Base-by-base conservation (phyloP, 140 eudicot genomes). In the Ambrosia hybrid region DNA sequence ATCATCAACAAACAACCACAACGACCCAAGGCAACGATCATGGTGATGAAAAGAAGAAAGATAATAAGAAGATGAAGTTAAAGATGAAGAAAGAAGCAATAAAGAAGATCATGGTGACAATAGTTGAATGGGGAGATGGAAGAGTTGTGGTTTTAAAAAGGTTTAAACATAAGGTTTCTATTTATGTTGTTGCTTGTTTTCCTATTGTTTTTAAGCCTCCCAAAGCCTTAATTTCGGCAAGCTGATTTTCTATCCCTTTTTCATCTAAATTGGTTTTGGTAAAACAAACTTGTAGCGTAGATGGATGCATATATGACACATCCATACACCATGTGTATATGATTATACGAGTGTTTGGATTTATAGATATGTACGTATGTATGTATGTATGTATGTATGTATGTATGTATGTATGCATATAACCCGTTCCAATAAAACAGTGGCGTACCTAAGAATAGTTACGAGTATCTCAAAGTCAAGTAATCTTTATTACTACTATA, bases 121-220 rank as follows among this genome's bases (percentile, higher is more conserved):
- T 88, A 37, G 45, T 85, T 3, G 81, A 83, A 46, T 91, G 97
- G 92, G 88, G 91, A 53, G 95, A 78, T 48, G 85, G 83, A 64
- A 82, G 86, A 79, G 73, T 68, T 58, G 62, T 91, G 58, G 78
- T 91, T 16, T 78, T 88, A 39, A 83, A 79, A 77, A 91, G 86
- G 80, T 71, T 85, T 45, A 85, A 91, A 85, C 75, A 88, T 69
- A 91, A 91, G 84, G 71, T 91, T 56, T 79, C 86, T 0, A 30
- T 83, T 55, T 88, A 78, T 56, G 83, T 91, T 51, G 81, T 91
- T 33, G 85, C 86, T 60, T 91, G 97, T 82, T 82, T 85, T 75
- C 91, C 91, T 34, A 66, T 81, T 12, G 80, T 58, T 39, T 82
- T 91, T 34, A 85, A 83, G 57, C 77, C 80, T 17, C 85, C 86